Base-by-base conservation (phyloP, 257 asterid genomes). In the Coffea canephora region DNA sequence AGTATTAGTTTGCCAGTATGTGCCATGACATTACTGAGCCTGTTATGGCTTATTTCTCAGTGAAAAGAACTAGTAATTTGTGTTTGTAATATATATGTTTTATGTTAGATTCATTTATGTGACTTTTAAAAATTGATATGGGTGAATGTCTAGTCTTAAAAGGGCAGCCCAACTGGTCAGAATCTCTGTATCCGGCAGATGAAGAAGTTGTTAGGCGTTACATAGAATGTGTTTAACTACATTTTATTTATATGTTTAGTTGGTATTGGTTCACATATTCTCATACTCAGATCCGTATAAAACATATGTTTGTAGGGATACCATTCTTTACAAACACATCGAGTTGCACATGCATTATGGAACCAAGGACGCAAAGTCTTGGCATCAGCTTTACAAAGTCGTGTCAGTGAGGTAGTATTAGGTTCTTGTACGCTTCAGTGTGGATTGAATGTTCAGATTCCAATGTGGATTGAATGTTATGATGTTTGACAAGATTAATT, bases 341-440 rank as follows among this genome's bases (percentile, higher is more conserved):
- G 89, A 79, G 81, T 87, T 68, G 91, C 91, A 21, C 89, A 85
- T 79, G 79, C 87, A n/a, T 65, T 85, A 59, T 87, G 91, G 91
- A 83, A 74, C 16, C 86, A 81, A 82, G 89, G 91, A 55, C 86
- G 89, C 72, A 83, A 74, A 79, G 75, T 87, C 66, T 78, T 87
- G 80, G 91, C 91, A 34, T 70, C 79, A 45, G 86, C 89, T 18
- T 81, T 87, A 76, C 91, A 87, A 78, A 87, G 87, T 80, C 86
- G 91, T 54, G 83, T 83, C 36, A 85, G 89, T 68, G 91, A 85
- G 89, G 91, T 87, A 84, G 75, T 73, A 27, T 59, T 54, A 54
- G 41, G 43, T 67, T 18, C 39, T 55, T 46, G 65, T 66, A 36
- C 71, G 82, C 41, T 72, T 54, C 54, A 67, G 15, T 78, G 19